phyloP scores from a whole-genome alignment of 257 asterid species.

The Solanum ahanhuiri region DNA sequence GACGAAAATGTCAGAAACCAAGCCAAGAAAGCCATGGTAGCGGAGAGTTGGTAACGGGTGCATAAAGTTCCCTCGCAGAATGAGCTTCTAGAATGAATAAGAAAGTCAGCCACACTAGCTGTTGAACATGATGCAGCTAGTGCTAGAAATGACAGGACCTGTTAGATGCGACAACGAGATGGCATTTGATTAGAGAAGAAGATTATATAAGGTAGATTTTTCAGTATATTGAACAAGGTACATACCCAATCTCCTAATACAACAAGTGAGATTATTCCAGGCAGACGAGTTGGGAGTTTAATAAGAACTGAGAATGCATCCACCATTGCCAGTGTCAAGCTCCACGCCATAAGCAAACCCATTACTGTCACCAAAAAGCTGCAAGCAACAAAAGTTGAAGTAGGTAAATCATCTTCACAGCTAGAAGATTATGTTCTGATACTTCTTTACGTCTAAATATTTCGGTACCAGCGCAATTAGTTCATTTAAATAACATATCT shows the following conservation, averaged over 20 bases:
- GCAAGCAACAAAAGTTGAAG: conserved; percentile 13
- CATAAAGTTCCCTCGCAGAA: conserved; percentile 50
- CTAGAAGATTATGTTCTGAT: not conserved
- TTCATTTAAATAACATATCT: not conserved
- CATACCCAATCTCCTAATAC: conserved; percentile 83
- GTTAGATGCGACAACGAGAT: not conserved
- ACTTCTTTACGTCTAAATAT: not conserved
- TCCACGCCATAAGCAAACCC: conserved; percentile 86
- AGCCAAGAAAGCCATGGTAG: conserved; percentile 84
- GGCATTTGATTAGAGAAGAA: not conserved
- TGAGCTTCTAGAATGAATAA: conserved; percentile 39
- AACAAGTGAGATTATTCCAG: conserved; percentile 45
- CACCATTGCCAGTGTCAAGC: conserved; percentile 71
- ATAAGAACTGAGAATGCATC: conserved; percentile 57
- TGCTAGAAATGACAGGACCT: conserved; percentile 67
- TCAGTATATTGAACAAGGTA: not conserved
- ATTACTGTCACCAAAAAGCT: conserved; percentile 81
- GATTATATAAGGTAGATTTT: not conserved
- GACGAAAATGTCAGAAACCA: conserved; percentile 79
- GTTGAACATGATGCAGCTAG: conserved; percentile 84
- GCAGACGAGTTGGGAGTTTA: conserved; percentile 49
- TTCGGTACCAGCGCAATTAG: not conserved
- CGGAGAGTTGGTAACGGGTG: conserved; percentile 64
- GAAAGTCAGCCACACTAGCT: conserved; percentile 57
- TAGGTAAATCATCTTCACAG: not conserved